Percentiles rank a stretch among this genome's conserved stretches.
phyloP scores from a whole-genome alignment of 192 early-diverging fungal species.

The Entophlyctis luteolus region DNA sequence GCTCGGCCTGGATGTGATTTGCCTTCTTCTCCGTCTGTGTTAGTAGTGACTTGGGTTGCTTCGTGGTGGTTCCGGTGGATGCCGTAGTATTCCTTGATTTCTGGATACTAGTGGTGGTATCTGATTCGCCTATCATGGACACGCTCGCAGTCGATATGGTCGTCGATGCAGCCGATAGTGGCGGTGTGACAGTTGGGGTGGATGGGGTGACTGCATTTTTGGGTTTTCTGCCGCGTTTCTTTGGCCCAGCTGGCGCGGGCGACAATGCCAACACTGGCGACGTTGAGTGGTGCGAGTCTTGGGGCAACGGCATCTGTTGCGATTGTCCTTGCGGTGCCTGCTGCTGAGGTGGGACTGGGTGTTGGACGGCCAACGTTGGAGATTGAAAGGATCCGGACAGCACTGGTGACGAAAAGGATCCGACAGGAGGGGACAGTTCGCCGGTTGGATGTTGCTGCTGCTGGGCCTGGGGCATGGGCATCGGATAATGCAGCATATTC shows the following conservation, averaged over 20 bases:
- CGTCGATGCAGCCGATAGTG: neutral
- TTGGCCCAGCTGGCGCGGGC: neutral
- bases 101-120: neutral
- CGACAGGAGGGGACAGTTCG: neutral
- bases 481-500: no score
- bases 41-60: neutral
- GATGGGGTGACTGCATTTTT: neutral
- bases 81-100: neutral
- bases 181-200: neutral
- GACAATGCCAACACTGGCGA: neutral
- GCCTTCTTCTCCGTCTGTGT: neutral
- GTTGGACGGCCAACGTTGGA: neutral
- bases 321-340: no score
- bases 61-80: neutral
- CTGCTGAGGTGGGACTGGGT: neutral
- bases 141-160: neutral
- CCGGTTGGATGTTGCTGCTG: neutral
- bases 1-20: slow-evolving; percentile 4
- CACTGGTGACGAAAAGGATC: neutral
- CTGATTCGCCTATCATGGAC: neutral
- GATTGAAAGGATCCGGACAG: neutral
- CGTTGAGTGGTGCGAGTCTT: neutral
- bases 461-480: neutral
- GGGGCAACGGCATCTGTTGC: neutral
- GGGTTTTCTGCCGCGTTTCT: neutral